Percentiles rank a stretch among this genome's conserved stretches.
phyloP scores from a whole-genome alignment of 2,329 filamentous ascomycete genomes.

The Chalaropsis thielavioides region DNA sequence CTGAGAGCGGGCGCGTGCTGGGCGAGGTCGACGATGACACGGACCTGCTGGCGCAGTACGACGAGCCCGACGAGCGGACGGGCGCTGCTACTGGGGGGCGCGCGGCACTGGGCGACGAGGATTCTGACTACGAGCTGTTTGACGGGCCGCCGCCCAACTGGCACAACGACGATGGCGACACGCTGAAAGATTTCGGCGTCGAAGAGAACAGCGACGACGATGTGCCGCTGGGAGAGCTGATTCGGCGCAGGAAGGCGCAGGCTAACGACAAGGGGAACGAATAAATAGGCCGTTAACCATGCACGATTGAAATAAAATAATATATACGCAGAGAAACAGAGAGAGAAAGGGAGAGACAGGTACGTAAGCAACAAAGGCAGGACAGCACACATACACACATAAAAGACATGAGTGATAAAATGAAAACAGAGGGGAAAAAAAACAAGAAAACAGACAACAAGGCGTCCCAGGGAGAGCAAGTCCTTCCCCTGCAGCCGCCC shows the following conservation, averaged over 20 bases:
- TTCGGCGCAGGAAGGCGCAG: constrained; percentile 38
- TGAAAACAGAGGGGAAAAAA: constrained; percentile 18
- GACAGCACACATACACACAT: no score
- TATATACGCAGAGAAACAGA: neutral
- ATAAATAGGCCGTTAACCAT: neutral
- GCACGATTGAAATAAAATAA: no score
- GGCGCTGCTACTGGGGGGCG: constrained; percentile 9
- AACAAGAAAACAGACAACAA: constrained; percentile 19
- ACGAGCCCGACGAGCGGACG: constrained; percentile 36
- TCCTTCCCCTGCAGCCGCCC: no score
- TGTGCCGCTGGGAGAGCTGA: constrained; percentile 53
- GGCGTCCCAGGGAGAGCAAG: neutral
- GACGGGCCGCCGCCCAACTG: constrained; percentile 36
- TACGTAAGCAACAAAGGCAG: no score
- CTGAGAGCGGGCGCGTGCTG: constrained; percentile 39
- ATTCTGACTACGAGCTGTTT: constrained; percentile 16
- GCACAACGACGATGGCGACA: constrained; percentile 63
- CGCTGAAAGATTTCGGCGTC: constrained; percentile 62
- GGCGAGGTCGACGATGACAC: constrained; percentile 31
- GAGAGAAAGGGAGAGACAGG: neutral
- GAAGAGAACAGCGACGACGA: constrained; percentile 50
- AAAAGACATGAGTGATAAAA: no score
- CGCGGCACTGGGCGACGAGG: constrained; percentile 26
- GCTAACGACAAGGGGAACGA: constrained; percentile 25
- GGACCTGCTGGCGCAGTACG: constrained; percentile 28